Conservation (phyloP, 768 basidiomycete genomes). For the Trametes cinnabarina region DNA sequence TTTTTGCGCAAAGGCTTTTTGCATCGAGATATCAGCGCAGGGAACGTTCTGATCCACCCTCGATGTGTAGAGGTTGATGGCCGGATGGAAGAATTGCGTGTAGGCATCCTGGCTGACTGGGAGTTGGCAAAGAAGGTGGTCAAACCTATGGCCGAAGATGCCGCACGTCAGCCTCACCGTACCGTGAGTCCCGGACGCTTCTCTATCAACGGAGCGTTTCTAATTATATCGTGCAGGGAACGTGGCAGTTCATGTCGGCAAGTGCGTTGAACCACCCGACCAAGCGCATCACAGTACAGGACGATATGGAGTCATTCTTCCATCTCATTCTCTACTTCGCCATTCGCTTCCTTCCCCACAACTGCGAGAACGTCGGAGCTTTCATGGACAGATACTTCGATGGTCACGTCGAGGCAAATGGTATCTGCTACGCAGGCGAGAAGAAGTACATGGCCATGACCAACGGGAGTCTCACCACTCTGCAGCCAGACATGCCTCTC, state of each 20-base stretch:
- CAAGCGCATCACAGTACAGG: too few relatives aligned
- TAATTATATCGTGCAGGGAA: conserved; percentile 10
- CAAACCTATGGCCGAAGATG: too few relatives aligned
- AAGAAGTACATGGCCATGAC: too few relatives aligned
- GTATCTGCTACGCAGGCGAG: too few relatives aligned
- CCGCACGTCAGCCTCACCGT: neutral
- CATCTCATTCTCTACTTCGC: conserved; percentile 10
- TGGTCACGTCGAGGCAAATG: too few relatives aligned
- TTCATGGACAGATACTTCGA: conserved; percentile 5
- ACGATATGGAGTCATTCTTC: conserved; percentile 14
- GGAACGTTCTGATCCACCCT: conserved; percentile 9
- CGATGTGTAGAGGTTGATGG: too few relatives aligned
- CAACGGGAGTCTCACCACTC: too few relatives aligned
- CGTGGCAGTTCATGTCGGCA: conserved; percentile 23
- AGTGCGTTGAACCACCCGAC: neutral
- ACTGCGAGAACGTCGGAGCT: neutral
- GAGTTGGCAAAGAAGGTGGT: neutral
- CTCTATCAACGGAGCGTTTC: too few relatives aligned
- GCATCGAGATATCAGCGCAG: conserved; percentile 13
- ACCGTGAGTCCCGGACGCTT: neutral
- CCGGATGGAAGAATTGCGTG: neutral
- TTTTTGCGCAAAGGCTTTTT: neutral
- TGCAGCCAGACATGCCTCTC: too few relatives aligned
- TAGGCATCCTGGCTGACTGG: conserved; percentile 4
- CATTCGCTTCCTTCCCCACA: conserved; percentile 2